A percentile compares a stretch with the other conserved stretches of the same genome.
phyloP scores from a whole-genome alignment of 2,329 filamentous ascomycete species.

The Paracoccidioides lutzii region DNA sequence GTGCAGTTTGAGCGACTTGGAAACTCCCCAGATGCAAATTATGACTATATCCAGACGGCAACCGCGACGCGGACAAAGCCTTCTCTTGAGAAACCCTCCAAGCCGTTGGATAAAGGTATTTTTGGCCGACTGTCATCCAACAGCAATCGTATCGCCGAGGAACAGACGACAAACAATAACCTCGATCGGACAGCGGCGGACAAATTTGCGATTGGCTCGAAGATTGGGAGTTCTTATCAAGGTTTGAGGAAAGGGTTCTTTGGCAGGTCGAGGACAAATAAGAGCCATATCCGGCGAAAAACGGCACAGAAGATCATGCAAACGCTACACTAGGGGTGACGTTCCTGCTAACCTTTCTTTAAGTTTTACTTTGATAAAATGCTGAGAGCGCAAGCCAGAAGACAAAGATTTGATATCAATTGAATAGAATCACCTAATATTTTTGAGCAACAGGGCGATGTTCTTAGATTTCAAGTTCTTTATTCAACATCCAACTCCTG shows the following conservation, averaged over 20 bases:
- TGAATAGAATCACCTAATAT: too few species aligned
- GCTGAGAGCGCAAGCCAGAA: too few species aligned
- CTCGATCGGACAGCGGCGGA: not conserved
- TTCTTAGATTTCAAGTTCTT: not conserved
- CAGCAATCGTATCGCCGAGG: not conserved
- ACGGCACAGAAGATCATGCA: not conserved
- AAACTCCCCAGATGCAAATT: not conserved
- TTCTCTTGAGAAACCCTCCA: not conserved
- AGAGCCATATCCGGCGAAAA: not conserved
- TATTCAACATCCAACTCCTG: not conserved
- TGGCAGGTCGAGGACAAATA: not conserved
- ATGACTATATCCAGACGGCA: not conserved
- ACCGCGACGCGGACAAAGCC: not conserved
- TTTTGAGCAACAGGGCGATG: not conserved
- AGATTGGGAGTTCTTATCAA: not conserved
- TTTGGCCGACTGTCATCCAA: not conserved
- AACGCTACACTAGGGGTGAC: not conserved
- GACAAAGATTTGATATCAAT: too few species aligned
- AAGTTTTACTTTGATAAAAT: too few species aligned
- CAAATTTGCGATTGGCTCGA: not conserved
- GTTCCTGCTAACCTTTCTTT: too few species aligned
- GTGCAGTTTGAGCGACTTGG: not conserved
- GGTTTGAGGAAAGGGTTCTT: not conserved
- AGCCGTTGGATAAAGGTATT: not conserved
- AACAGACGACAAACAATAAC: not conserved